Evolutionary conservation across 108 stramenopile genomes (phyloP).

Genomic region (Pinguiococcus pyrenoidosus): DNA sequence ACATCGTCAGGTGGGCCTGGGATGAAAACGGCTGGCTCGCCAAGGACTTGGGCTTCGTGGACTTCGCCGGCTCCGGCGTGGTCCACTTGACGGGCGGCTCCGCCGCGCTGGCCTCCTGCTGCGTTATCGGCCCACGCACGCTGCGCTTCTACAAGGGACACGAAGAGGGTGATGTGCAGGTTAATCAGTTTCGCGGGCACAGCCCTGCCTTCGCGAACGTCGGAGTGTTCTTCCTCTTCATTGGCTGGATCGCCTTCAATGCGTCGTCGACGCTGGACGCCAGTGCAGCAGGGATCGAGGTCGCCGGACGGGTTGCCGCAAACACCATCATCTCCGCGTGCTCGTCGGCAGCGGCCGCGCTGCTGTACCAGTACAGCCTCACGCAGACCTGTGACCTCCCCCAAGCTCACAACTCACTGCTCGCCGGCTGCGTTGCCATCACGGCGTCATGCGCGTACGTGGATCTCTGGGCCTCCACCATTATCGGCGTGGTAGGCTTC

Average conservation of each 20-base stretch:
- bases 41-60: slow-evolving; percentile 53
- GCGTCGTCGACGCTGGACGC: slow-evolving; percentile 8
- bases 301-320: no score
- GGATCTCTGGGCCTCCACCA: slow-evolving; percentile 59
- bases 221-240: slow-evolving; percentile 17
- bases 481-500: slow-evolving; percentile 57
- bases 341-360: no score
- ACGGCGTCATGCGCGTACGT: slow-evolving; percentile 64
- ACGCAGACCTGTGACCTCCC: slow-evolving; percentile 25
- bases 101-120: slow-evolving; percentile 59
- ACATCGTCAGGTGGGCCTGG: slow-evolving; percentile 25
- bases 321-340: no score
- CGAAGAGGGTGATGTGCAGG: slow-evolving; percentile 11
- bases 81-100: slow-evolving; percentile 66
- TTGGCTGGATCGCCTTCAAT: slow-evolving; percentile 17
- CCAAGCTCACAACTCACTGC: slow-evolving; percentile 30
- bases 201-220: slow-evolving; percentile 8
- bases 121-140: slow-evolving; percentile 1
- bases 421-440: slow-evolving; percentile 72
- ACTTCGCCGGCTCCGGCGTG: slow-evolving; percentile 65
- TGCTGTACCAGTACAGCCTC: no score
- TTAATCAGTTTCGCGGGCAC: slow-evolving; percentile 5
- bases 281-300: slow-evolving; percentile 3
- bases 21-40: slow-evolving; percentile 1
- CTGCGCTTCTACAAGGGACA: no score